Base-by-base conservation (phyloP, 352 stramenopile species). In the Thalassiosira mediterranea region DNA sequence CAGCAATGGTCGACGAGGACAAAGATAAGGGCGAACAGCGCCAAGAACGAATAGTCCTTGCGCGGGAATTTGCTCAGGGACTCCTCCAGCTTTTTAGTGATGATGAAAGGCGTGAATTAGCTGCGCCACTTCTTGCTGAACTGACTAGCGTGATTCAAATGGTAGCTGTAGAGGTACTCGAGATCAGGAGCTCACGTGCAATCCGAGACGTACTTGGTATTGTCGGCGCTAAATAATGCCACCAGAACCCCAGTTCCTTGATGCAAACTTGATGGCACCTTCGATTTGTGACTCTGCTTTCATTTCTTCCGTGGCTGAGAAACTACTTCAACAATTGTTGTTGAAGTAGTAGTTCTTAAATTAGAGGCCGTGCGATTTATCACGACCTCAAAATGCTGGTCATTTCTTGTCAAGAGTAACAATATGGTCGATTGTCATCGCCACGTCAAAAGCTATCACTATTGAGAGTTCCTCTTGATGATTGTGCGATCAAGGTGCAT, bases 81-180 rank as follows among this genome's bases (percentile, higher is more conserved):
- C 23, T 86, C 15, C 37, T 79, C 0, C 17, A 58, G 0, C 44
- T 89, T 4, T 28, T 91, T n/a, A 79, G 49, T 37, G 81, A 90
- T 51, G 81, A 84, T 31, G 54, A 83, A 38, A 48, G 74, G 26
- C 80, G 81, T 54, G 64, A 83, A 67, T 57, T 89, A 29, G 69
- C 75, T 31, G 71, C 61, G 46, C 79, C 81, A 29, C 49, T 92
- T 28, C 52, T 93, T 29, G 78, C 81, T 52, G 88, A 91, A 68
- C 49, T 90, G 15, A 80, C 61, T 56, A 84, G 51, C 44, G 88
- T 93, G 0, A 71, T 88, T 64, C 83, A 88, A 76, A 83, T 88
- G 70, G 88, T 93, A 3, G 88, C 88, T 34, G 85, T 92, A 8
- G 83, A 92, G 81, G 84, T 93, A 8, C 48, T 93, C 2, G 86